phyloP scores from a whole-genome alignment of 768 basidiomycete genomes.

The Boletus rex-veris region DNA sequence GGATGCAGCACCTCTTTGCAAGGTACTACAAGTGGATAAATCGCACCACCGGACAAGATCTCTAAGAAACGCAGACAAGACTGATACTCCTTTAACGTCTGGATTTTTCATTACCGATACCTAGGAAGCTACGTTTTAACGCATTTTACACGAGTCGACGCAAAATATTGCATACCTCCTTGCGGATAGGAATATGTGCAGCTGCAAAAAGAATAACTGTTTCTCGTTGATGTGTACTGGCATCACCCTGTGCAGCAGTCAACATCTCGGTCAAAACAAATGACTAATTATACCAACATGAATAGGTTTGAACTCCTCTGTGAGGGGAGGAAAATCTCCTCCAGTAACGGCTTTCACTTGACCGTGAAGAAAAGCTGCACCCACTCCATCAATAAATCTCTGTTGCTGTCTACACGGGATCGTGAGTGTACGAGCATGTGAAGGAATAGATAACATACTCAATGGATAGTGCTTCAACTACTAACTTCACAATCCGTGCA shows the following conservation, averaged over 20 bases:
- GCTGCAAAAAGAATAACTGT: slow-evolving; percentile 66
- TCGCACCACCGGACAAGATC: slow-evolving; percentile 61
- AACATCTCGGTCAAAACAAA: not conserved
- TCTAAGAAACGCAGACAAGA: slow-evolving; percentile 50
- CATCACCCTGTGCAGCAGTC: slow-evolving; percentile 12
- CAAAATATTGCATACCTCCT: slow-evolving; percentile 49
- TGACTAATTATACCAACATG: slow-evolving; percentile 36
- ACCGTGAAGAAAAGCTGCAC: slow-evolving; percentile 40
- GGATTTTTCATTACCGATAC: slow-evolving; percentile 28
- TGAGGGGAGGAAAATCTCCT: slow-evolving; percentile 44
- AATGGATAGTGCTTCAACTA: slow-evolving; percentile 59
- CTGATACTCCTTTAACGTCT: slow-evolving; percentile 40
- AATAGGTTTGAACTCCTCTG: slow-evolving; percentile 45
- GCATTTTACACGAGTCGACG: not conserved
- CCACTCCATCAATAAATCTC: slow-evolving; percentile 44
- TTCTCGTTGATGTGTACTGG: slow-evolving; percentile 48
- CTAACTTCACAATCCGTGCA: slow-evolving; percentile 60
- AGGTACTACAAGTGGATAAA: slow-evolving; percentile 39
- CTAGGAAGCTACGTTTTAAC: slow-evolving; percentile 33
- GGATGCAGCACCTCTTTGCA: slow-evolving; percentile 55
- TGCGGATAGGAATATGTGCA: slow-evolving; percentile 58
- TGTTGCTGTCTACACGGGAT: slow-evolving; percentile 53
- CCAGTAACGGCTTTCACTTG: slow-evolving; percentile 48
- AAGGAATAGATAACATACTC: slow-evolving; percentile 50
- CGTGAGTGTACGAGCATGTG: not conserved